Conservation (phyloP, 2,329 filamentous ascomycete genomes). For the Exophiala aquamarina region DNA sequence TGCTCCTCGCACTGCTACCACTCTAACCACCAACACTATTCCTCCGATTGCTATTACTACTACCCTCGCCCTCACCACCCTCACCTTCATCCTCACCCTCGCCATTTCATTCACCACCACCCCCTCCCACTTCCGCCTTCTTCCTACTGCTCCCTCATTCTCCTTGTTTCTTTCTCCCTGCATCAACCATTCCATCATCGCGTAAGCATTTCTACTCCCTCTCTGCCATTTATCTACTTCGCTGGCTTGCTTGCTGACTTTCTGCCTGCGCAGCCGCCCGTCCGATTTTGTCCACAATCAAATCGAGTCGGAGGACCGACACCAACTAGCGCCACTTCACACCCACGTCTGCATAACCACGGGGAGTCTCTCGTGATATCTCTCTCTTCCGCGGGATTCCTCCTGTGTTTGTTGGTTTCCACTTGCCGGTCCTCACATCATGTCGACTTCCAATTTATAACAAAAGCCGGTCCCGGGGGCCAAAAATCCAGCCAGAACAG, state of each 20-base stretch:
- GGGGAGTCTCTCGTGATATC: background rate
- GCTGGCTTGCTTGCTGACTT: background rate
- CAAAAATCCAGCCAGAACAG: constrained; percentile 21
- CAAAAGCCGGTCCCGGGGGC: constrained; percentile 37
- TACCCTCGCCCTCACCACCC: background rate
- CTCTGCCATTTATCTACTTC: no score
- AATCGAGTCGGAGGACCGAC: background rate
- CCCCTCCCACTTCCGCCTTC: constrained; percentile 12
- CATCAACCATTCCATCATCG: constrained; percentile 7
- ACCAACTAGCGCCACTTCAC: constrained; percentile 12
- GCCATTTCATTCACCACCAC: background rate
- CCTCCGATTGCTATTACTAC: background rate
- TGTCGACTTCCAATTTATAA: constrained; percentile 44
- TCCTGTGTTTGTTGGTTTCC: constrained; percentile 6
- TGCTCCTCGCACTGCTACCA: background rate
- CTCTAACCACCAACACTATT: background rate
- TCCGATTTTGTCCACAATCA: background rate
- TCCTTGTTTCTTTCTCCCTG: constrained; percentile 9
- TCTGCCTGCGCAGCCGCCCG: constrained; percentile 1
- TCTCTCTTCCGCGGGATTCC: background rate
- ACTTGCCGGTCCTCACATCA: constrained; percentile 24
- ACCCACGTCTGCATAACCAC: constrained; percentile 1
- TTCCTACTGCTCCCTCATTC: constrained; percentile 13
- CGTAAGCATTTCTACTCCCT: constrained; percentile 11
- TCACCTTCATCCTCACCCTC: background rate